Evolutionary conservation across 2,329 filamentous ascomycete genomes (phyloP).

Genomic region (Ceratocystis papillata): DNA sequence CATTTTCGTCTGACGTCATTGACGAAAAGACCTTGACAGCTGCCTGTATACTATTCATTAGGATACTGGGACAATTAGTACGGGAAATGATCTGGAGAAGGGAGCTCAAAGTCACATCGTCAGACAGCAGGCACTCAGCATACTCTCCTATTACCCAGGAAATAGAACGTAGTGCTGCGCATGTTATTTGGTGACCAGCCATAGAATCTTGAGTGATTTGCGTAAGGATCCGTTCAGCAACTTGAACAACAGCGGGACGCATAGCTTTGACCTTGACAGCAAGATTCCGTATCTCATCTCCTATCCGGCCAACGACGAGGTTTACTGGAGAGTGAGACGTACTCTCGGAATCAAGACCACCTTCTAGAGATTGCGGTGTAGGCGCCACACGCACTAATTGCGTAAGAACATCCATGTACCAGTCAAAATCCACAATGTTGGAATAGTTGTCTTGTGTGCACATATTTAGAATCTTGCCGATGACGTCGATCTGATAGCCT

Average conservation of each 20-base stretch:
- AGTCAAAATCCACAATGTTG: slow-evolving; percentile 83
- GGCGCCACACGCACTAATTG: slow-evolving; percentile 68
- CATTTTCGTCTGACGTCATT: slow-evolving; percentile 53
- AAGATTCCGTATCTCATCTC: slow-evolving; percentile 76
- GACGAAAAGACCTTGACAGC: slow-evolving; percentile 73
- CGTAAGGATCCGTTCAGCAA: slow-evolving; percentile 64
- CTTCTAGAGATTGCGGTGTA: slow-evolving; percentile 35
- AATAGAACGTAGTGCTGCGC: slow-evolving; percentile 60
- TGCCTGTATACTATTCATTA: slow-evolving; percentile 75
- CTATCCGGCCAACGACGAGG: slow-evolving; percentile 44
- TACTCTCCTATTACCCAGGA: slow-evolving; percentile 88
- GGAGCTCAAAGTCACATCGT: slow-evolving; percentile 61
- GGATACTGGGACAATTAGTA: slow-evolving; percentile 49
- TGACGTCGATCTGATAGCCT: slow-evolving; percentile 75
- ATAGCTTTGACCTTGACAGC: slow-evolving; percentile 84
- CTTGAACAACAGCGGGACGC: slow-evolving; percentile 65
- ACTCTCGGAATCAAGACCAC: slow-evolving; percentile 27
- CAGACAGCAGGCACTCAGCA: slow-evolving; percentile 55
- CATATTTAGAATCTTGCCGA: slow-evolving; percentile 74
- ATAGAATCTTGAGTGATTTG: slow-evolving; percentile 45
- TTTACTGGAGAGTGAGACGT: slow-evolving; percentile 24
- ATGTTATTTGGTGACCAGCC: slow-evolving; percentile 46
- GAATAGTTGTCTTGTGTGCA: slow-evolving; percentile 81
- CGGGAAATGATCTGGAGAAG: slow-evolving; percentile 57
- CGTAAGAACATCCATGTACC: slow-evolving; percentile 86